Evolutionary conservation across 805 yeast genomes (phyloP).

Genomic region (Myxozyma lipomycoides): DNA sequence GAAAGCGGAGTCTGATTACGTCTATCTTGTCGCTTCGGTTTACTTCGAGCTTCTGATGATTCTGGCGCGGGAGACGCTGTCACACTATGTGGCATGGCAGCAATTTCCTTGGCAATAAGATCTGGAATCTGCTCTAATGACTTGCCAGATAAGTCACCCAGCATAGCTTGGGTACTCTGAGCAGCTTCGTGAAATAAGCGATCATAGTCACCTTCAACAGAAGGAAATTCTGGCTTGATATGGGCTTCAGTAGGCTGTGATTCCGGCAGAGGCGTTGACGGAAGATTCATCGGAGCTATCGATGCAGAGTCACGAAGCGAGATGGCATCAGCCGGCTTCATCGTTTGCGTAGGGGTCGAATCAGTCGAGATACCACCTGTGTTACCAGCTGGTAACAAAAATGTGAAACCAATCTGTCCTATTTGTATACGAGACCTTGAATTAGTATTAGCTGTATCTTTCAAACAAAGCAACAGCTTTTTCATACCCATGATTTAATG

Average conservation of each 20-base stretch:
- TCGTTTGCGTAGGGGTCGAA: conserved; percentile 16
- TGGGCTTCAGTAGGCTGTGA: background rate
- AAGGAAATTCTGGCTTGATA: background rate
- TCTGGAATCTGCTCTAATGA: conserved; percentile 12
- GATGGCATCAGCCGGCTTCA: conserved; percentile 28
- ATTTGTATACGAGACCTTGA: conserved; percentile 62
- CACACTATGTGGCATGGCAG: conserved; percentile 12
- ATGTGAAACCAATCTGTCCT: conserved; percentile 85
- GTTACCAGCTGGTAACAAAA: conserved; percentile 60
- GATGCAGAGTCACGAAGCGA: conserved; percentile 19
- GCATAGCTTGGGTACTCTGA: background rate
- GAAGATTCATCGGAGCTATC: conserved; percentile 9
- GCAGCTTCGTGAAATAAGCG: conserved; percentile 4
- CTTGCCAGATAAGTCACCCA: conserved; percentile 3
- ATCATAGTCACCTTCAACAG: background rate
- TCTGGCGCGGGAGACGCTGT: conserved; percentile 6
- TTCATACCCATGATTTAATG: conserved; percentile 68
- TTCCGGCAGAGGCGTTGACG: conserved; percentile 9
- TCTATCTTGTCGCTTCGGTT: conserved; percentile 13
- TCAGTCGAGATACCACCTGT: conserved; percentile 8
- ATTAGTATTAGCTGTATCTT: background rate
- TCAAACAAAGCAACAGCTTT: background rate
- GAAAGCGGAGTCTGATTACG: conserved; percentile 24
- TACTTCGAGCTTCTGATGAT: background rate
- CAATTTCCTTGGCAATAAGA: conserved; percentile 13